These are phyloP conservation scores for Tephrocybe sp. DNA, from an alignment of 768 basidiomycete species.

Conservation along the genomic window DNA sequence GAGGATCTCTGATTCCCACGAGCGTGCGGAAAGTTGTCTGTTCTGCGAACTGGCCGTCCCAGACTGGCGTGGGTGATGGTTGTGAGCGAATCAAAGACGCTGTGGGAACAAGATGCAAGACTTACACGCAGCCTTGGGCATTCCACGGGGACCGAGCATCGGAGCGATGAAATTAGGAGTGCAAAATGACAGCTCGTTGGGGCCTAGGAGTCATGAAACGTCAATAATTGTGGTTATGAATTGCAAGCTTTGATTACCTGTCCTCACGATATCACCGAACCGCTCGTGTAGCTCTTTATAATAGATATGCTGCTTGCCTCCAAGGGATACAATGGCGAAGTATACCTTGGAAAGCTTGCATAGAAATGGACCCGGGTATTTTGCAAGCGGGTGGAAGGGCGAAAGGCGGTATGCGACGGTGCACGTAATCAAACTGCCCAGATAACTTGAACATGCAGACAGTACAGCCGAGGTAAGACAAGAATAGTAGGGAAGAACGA, in stretches of 20 bases:
- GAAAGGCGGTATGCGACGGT: constrained; percentile 52
- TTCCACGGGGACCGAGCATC: no score
- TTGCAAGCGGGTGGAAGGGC: constrained; percentile 47
- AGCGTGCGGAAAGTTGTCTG: no score
- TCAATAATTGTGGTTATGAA: no score
- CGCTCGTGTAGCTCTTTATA: constrained; percentile 42
- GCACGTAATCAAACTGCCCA: background rate
- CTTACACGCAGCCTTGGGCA: no score
- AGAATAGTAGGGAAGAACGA: background rate
- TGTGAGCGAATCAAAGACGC: no score
- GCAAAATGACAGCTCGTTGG: no score
- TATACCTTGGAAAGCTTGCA: constrained; percentile 39
- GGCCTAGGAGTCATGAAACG: background rate
- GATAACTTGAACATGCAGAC: background rate
- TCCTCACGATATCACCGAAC: constrained; percentile 55
- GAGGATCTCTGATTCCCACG: no score
- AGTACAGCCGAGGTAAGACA: background rate
- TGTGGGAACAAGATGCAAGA: no score
- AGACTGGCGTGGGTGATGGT: no score
- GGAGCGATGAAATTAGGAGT: no score
- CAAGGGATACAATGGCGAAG: constrained; percentile 25
- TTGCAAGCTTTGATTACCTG: constrained; percentile 34
- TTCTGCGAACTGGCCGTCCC: no score
- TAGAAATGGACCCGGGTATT: constrained; percentile 36
- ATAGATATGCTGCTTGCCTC: constrained; percentile 43